Conservation (phyloP, 148 eudicot species). For the Mesembryanthemum crystallinum region DNA sequence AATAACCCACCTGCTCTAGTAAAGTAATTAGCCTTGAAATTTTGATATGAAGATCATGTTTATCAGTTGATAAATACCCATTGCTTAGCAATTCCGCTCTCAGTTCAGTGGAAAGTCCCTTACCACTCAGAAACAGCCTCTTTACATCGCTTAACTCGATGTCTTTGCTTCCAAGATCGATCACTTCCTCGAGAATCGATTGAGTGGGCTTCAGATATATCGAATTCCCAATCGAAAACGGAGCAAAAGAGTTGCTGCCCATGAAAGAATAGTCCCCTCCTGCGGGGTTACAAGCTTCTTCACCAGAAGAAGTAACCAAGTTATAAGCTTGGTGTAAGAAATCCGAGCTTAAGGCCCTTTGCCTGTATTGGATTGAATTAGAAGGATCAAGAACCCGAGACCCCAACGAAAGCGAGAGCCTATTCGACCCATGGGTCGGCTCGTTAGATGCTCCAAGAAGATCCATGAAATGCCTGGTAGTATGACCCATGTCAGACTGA, state of each 20-base stretch:
- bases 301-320: slow-evolving; percentile 33
- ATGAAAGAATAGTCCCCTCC: slow-evolving; percentile 38
- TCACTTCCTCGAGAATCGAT: slow-evolving; percentile 62
- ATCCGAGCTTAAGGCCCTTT: slow-evolving; percentile 38
- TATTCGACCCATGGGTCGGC: slow-evolving; percentile 34
- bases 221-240: slow-evolving; percentile 46
- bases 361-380: slow-evolving; percentile 40
- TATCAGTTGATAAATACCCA: slow-evolving; percentile 45
- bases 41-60: slow-evolving; percentile 52
- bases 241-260: slow-evolving; percentile 32
- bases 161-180: slow-evolving; percentile 48
- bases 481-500: slow-evolving; percentile 43
- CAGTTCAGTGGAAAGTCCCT: slow-evolving; percentile 48
- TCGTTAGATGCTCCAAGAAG: slow-evolving; percentile 56
- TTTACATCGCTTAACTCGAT: slow-evolving; percentile 46
- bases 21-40: slow-evolving; percentile 68
- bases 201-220: slow-evolving; percentile 72
- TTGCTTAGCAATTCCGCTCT: slow-evolving; percentile 50
- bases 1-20: slow-evolving; percentile 72
- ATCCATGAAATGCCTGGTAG: slow-evolving; percentile 48
- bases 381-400: slow-evolving; percentile 42
- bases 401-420: slow-evolving; percentile 68
- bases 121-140: slow-evolving; percentile 46
- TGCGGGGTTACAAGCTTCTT: slow-evolving; percentile 34
- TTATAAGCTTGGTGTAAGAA: slow-evolving; percentile 42